Evolutionary conservation across 2,329 filamentous ascomycete species (phyloP).

Genomic region (Botrytis tulipae): DNA sequence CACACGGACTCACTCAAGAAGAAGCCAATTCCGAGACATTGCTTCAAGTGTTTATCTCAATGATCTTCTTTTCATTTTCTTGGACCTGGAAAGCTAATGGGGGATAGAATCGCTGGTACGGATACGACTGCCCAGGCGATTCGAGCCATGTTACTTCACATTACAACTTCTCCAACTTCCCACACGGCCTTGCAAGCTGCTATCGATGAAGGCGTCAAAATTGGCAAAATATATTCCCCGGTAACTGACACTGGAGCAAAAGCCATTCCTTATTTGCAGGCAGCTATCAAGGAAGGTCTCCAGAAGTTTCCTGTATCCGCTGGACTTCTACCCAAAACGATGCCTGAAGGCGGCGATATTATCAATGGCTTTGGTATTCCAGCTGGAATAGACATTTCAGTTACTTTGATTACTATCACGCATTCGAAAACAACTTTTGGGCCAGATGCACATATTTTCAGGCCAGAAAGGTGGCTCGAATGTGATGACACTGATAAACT

Average conservation of each 20-base stretch:
- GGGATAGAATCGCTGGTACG: slow-evolving; percentile 48
- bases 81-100: not conserved
- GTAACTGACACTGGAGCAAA: slow-evolving; percentile 6
- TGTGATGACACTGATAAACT: slow-evolving; percentile 21
- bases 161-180: slow-evolving; percentile 23
- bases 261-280: slow-evolving; percentile 47
- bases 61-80: not conserved
- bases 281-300: slow-evolving; percentile 49
- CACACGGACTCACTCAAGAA: slow-evolving; percentile 28
- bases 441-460: slow-evolving; percentile 42
- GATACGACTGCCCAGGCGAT: slow-evolving; percentile 58
- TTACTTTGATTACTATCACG: not conserved
- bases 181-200: slow-evolving; percentile 21
- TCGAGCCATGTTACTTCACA: slow-evolving; percentile 29
- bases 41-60: slow-evolving; percentile 27
- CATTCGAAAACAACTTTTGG: slow-evolving; percentile 35
- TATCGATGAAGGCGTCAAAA: slow-evolving; percentile 8
- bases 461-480: slow-evolving; percentile 51
- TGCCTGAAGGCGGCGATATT: slow-evolving; percentile 22
- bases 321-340: slow-evolving; percentile 30
- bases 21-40: slow-evolving; percentile 27
- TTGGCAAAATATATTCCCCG: not conserved
- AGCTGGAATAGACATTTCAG: not conserved
- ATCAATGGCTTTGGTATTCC: slow-evolving; percentile 23
- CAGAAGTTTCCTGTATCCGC: slow-evolving; percentile 46